phyloP scores from a whole-genome alignment of 1,139 yeast species.

The Pneumocystis carinii region DNA sequence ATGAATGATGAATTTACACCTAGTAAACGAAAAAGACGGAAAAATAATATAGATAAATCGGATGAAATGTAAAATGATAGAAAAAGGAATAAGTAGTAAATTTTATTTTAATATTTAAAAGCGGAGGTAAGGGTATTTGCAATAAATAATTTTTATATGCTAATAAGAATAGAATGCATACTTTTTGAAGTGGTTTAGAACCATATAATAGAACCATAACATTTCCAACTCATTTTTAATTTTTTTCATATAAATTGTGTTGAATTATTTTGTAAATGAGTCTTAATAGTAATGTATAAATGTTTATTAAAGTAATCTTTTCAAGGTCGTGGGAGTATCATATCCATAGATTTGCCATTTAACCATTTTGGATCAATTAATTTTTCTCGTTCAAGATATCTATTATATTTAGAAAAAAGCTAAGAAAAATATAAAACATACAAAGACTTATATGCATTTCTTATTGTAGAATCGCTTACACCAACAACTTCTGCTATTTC shows the following conservation, averaged over 20 bases:
- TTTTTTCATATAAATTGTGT: neutral
- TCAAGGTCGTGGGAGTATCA: neutral
- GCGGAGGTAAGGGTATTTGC: neutral
- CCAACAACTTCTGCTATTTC: constrained; percentile 91
- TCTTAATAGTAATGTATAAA: neutral
- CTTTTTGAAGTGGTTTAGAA: neutral
- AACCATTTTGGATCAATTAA: neutral
- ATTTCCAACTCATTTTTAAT: neutral
- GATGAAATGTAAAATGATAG: neutral
- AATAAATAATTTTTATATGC: neutral
- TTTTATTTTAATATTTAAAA: neutral
- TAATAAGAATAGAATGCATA: neutral
- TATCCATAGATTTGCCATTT: neutral
- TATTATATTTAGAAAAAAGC: neutral
- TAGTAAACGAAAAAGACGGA: neutral
- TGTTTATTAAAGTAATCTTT: neutral
- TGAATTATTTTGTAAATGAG: neutral
- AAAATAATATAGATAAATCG: neutral
- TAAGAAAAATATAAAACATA: constrained; percentile 30
- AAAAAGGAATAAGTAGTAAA: neutral
- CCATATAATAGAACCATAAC: neutral
- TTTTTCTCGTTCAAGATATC: neutral
- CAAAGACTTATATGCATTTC: constrained; percentile 75
- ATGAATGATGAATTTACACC: neutral
- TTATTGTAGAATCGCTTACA: constrained; percentile 93